Evolutionary conservation across 805 yeast genomes (phyloP).

Genomic region (Saccharomycopsis synnaedendra): DNA sequence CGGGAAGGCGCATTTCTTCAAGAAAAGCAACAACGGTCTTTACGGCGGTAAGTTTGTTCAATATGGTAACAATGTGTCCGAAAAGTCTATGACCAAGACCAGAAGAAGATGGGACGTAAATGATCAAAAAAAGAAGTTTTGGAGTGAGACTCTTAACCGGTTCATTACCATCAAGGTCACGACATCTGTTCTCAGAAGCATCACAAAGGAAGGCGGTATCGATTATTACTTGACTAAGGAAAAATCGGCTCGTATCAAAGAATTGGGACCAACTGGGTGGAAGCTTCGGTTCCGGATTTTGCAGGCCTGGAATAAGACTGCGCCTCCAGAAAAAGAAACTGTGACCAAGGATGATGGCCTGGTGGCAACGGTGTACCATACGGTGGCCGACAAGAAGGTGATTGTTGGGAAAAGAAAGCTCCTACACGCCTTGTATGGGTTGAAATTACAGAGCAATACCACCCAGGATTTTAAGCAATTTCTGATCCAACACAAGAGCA

Average conservation of each 20-base stretch:
- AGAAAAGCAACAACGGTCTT: constrained; percentile 78
- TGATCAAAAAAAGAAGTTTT: constrained; percentile 59
- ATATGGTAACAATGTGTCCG: constrained; percentile 70
- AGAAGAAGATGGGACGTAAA: constrained; percentile 76
- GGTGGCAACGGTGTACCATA: constrained; percentile 35
- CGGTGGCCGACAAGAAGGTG: constrained; percentile 34
- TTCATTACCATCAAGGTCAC: constrained; percentile 51
- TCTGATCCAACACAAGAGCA: constrained; percentile 30
- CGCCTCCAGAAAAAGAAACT: constrained; percentile 26
- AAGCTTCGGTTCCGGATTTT: constrained; percentile 68
- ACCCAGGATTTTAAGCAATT: constrained; percentile 37
- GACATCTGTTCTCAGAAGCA: constrained; percentile 74
- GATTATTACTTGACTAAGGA: constrained; percentile 84
- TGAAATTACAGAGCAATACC: constrained; percentile 31
- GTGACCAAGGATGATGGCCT: constrained; percentile 24
- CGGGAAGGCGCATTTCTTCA: constrained; percentile 67
- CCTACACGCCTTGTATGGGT: constrained; percentile 40
- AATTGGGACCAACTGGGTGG: constrained; percentile 92
- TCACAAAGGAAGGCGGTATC: constrained; percentile 89
- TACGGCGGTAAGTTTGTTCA: constrained; percentile 81
- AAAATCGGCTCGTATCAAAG: constrained; percentile 81
- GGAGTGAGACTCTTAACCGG: constrained; percentile 70
- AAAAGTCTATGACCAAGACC: constrained; percentile 58
- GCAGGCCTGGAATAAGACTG: constrained; percentile 30
- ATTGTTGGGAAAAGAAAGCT: constrained; percentile 57